A percentile compares a stretch with the other conserved stretches of the same genome.
Conservation (phyloP, 1,284 basidiomycete species). For the Boletus calvinii region DNA sequence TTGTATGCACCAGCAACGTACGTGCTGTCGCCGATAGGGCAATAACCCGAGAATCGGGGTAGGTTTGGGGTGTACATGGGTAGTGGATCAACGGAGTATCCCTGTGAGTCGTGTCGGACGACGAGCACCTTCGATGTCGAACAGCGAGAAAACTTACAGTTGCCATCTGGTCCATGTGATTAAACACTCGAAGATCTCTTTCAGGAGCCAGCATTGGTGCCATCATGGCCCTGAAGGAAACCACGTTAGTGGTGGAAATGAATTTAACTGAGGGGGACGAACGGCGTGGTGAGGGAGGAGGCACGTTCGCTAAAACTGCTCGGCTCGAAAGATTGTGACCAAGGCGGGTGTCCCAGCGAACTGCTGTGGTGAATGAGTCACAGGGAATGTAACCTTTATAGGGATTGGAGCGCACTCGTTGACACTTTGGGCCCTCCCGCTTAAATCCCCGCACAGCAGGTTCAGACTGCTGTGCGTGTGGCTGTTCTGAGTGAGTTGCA, state of each 20-base stretch:
- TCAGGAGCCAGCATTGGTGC: background rate
- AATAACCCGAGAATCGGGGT: background rate
- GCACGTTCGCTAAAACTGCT: constrained; percentile 2
- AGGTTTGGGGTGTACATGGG: background rate
- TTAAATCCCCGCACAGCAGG: constrained; percentile 22
- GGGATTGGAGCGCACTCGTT: constrained; percentile 11
- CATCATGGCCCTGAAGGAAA: constrained; percentile 12
- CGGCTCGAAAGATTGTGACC: background rate
- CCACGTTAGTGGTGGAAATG: constrained; percentile 5
- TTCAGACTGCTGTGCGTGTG: constrained; percentile 18
- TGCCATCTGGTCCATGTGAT: background rate
- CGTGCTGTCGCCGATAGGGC: background rate
- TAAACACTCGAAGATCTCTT: background rate
- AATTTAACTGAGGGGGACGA: constrained; percentile 1
- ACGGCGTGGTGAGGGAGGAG: constrained; percentile 6
- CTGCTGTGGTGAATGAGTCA: constrained; percentile 17
- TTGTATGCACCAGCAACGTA: background rate
- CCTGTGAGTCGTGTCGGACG: constrained; percentile 10
- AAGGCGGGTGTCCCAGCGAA: background rate
- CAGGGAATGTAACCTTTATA: constrained; percentile 17
- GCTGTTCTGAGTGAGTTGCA: constrained; percentile 16
- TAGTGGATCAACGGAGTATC: constrained; percentile 2
- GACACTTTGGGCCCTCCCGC: background rate
- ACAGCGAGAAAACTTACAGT: constrained; percentile 11
- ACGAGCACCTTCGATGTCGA: background rate